Base-by-base conservation (phyloP, 2,329 filamentous ascomycete species). In the Pseudocercospora eumusae region DNA sequence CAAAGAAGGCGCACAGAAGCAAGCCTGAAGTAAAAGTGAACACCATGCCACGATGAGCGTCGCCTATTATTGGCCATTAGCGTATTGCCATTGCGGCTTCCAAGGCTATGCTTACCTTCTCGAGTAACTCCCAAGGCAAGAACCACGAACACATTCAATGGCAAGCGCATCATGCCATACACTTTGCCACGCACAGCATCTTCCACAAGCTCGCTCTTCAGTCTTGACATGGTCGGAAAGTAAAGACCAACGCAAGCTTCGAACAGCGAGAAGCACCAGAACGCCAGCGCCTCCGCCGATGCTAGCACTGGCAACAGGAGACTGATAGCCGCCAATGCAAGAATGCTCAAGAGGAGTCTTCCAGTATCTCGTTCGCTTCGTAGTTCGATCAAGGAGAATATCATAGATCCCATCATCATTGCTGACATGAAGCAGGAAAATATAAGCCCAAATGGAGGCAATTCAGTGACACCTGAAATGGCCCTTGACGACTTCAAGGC, bases 391-490 rank as follows among this genome's bases (percentile, higher is more conserved):
- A 15, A 75, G 70, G 36, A 76, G 71, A 86, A 86, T 6, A 81
- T 65, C 25, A 85, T 77, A 1, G 84, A 84, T n/a, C 84, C 83
- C 6, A 84, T 78, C 73, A 85, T 84, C 73, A 85, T 84, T 5
- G 82, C 78, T 21, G 80, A 81, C 85, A 87, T 86, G 70, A 86
- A 84, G 44, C 79, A 79, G 47, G 82, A 80, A 63, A 86, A 86
- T 49, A 84, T 82, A 56, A 84, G 77, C 7, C 83, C 82, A 40
- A 83, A 81, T 0, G 76, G 76, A 9, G 76, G 70, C 15, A 60
- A 27, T 5, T 50, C 57, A 36, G 28, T 52, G 20, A 58, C 56
- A 13, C 40, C 59, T 15, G 36, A 23, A 1, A 44, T 7, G 6
- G 45, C 45, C 64, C 67, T 47, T 42, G 62, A 56, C 13, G 62